A percentile compares a stretch with the other conserved stretches of the same genome.
Conservation (phyloP, 768 basidiomycete genomes). For the Pleurotus djamor region DNA sequence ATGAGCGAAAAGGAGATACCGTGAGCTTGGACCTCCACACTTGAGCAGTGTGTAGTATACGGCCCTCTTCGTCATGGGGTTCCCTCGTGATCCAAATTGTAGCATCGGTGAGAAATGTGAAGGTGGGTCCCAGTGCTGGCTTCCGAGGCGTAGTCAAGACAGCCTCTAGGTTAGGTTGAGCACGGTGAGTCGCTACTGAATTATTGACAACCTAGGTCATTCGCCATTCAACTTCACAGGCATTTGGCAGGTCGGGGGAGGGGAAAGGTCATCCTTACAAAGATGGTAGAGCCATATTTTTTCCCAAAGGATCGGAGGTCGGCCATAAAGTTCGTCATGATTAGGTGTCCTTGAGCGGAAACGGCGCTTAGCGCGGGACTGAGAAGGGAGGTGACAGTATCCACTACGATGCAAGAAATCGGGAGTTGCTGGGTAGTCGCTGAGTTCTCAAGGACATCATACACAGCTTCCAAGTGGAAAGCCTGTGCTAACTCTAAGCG, state of each 20-base stretch:
- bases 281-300: neutral
- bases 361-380: slow-evolving; percentile 60
- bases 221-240: neutral
- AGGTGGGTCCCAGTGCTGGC: slow-evolving; percentile 76
- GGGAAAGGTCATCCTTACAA: neutral
- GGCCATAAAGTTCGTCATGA: slow-evolving; percentile 72
- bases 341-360: slow-evolving; percentile 74
- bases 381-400: slow-evolving; percentile 62
- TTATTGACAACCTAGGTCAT: slow-evolving; percentile 57
- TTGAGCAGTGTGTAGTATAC: slow-evolving; percentile 30
- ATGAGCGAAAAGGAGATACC: slow-evolving; percentile 21
- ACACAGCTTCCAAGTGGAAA: slow-evolving; percentile 55
- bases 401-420: slow-evolving; percentile 57
- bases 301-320: slow-evolving; percentile 49
- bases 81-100: slow-evolving; percentile 63
- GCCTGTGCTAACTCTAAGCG: slow-evolving; percentile 57
- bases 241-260: neutral
- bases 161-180: slow-evolving; percentile 25
- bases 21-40: slow-evolving; percentile 40
- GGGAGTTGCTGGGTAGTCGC: slow-evolving; percentile 22
- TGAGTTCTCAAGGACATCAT: slow-evolving; percentile 47
- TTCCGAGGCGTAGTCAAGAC: slow-evolving; percentile 40
- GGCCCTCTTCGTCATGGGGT: slow-evolving; percentile 15
- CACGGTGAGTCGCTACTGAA: slow-evolving; percentile 29
- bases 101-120: slow-evolving; percentile 68